Evolutionary conservation across 2,329 filamentous ascomycete genomes (phyloP).

Genomic region (Alternaria consortialis): DNA sequence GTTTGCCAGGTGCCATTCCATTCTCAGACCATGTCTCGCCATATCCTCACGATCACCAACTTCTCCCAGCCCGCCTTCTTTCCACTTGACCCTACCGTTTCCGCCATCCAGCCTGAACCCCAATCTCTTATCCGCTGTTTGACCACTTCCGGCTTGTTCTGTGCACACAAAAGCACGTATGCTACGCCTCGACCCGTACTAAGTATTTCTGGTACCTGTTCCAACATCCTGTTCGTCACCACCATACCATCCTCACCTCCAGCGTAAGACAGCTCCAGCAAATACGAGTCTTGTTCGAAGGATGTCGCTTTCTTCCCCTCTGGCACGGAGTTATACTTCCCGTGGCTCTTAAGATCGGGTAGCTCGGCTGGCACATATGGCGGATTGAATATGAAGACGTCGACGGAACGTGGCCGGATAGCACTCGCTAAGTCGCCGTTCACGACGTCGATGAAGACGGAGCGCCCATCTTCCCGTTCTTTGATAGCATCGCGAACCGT

Average conservation of each 20-base stretch:
- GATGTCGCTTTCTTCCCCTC: conserved; percentile 36
- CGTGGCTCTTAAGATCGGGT: conserved; percentile 62
- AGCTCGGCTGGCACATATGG: conserved; percentile 92
- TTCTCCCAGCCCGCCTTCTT: conserved; percentile 94
- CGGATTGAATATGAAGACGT: conserved; percentile 94
- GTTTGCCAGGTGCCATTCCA: not conserved
- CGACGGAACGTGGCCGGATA: conserved; percentile 68
- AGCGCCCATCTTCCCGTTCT: conserved; percentile 35
- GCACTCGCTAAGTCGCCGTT: conserved; percentile 75
- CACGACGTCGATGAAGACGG: conserved; percentile 69
- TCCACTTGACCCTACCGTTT: conserved; percentile 83
- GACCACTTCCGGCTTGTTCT: conserved; percentile 84
- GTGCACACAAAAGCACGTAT: conserved; percentile 88
- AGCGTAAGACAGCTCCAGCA: conserved; percentile 86
- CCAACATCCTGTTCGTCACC: conserved; percentile 81
- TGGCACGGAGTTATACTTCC: conserved; percentile 39
- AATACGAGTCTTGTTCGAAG: conserved; percentile 83
- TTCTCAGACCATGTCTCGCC: conserved; percentile 58
- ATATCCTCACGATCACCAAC: conserved; percentile 87
- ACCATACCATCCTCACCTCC: conserved; percentile 94
- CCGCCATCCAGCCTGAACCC: conserved; percentile 73
- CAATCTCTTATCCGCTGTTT: conserved; percentile 68
- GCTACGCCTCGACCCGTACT: conserved; percentile 74
- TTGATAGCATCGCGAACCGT: conserved; percentile 68
- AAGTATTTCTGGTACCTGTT: conserved; percentile 71